Base-by-base conservation (phyloP, 2,329 filamentous ascomycete species). In the Thelonectria discophora region DNA sequence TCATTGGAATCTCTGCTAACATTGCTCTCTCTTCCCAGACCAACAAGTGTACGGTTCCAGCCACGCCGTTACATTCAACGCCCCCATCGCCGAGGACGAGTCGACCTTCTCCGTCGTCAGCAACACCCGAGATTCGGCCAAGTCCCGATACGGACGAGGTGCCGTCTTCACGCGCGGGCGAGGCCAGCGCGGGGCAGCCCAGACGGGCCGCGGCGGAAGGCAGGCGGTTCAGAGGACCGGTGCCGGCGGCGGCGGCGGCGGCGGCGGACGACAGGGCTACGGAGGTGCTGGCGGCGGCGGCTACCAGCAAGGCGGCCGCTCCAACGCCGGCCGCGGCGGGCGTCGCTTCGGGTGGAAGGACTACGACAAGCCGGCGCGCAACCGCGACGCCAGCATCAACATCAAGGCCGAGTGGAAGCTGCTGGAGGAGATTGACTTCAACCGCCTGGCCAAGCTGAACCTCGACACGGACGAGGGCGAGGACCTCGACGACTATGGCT, bases 391-490 rank as follows among this genome's bases (percentile, higher is more conserved):
- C 11, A 97, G 93, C 37, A 92, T 99, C 75, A 94, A 94, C 81
- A 93, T 98, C 80, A 96, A 96, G 81, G 88, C 94, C 20, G 94
- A 97, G 77, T 99, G 95, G 95, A 86, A 88, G 75, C 87, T 99
- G 81, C 84, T 97, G 73, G 95, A 99, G 82, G 95, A 99, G 85
- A 97, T 99, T 77, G 95, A 99, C 80, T 99, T 97, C 82, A 94
- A 93, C 82, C 91, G 95, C 69, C 87, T 99, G 70, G 86, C 88
- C 71, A 99, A 99, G 86, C 87, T 99, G 73, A 99, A 97, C 82
- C 86, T 99, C 64, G 95, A 98, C 73, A 90, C 93, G 15, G 92
- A 94, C 70, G 93, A 97, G 54, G 95, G 95, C 74, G 95, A 99
- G 81, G 95, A 99, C 75, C 81, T 99, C 64, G 94, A 97, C 71